Evolutionary conservation across 495 filamentous ascomycete genomes (phyloP), one percentile per base, ranked within the genome.

Genomic region (Hypoxylon crocopeplum): DNA sequence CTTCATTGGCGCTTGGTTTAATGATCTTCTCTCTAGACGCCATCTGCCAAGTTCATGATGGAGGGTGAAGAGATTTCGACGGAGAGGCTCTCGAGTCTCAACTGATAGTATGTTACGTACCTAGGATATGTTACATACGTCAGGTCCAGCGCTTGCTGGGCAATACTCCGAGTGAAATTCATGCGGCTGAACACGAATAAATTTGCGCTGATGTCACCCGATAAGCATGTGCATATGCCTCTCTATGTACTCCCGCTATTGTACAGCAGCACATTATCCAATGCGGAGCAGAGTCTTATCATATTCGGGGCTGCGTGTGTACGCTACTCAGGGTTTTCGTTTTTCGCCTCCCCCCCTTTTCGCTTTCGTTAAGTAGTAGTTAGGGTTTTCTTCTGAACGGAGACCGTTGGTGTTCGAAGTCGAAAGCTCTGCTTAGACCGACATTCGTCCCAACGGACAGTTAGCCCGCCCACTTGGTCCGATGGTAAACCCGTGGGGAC

Each of bases 191-290:
- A 39, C 45, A 59, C 34, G 41, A 56, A 48, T 39, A 11, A n/a
- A 42, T 40, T 48, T n/a, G 19, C 24, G 39, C 48, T 59, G 47
- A 59, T 59, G 48, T 59, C 47, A 59, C 40, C 32, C n/a, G n/a
- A n/a, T n/a, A n/a, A n/a, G n/a, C n/a, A n/a, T n/a, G n/a, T n/a
- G n/a, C n/a, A n/a, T n/a, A n/a, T n/a, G n/a, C n/a, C n/a, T n/a
- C n/a, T n/a, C n/a, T n/a, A n/a, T n/a, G n/a, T n/a, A n/a, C n/a
- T n/a, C n/a, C n/a, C n/a, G n/a, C n/a, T n/a, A n/a, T n/a, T n/a
- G n/a, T n/a, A n/a, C n/a, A n/a, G n/a, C n/a, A n/a, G n/a, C n/a
- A n/a, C n/a, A n/a, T n/a, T n/a, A n/a, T n/a, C n/a, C n/a, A n/a
- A n/a, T n/a, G n/a, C n/a, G n/a, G n/a, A n/a, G n/a, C n/a, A n/a